phyloP scores from a whole-genome alignment of 495 filamentous ascomycete genomes.

The Neurospora sp. region DNA sequence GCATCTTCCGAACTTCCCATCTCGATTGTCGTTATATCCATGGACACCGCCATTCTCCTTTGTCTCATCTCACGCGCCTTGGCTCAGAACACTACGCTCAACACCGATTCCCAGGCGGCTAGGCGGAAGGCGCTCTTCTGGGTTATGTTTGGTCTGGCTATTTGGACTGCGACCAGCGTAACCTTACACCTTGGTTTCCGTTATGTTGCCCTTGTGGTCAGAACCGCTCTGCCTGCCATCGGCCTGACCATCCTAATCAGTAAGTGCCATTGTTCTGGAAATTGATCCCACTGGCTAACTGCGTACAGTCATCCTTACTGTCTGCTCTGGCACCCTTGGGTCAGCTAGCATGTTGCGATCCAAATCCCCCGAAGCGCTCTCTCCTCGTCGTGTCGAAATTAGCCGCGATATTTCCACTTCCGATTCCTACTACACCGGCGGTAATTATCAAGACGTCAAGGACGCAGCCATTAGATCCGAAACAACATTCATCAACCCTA shows the following conservation, averaged over 20 bases:
- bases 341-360: constrained; percentile 7
- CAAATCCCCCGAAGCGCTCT: constrained; percentile 21
- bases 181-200: constrained; percentile 36
- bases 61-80: constrained; percentile 28
- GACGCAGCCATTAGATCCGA: constrained; percentile 25
- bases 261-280: constrained; percentile 12
- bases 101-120: constrained; percentile 4
- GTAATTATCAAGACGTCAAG: constrained; percentile 37
- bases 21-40: constrained; percentile 28
- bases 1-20: constrained; percentile 34
- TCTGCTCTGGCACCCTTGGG: constrained; percentile 13
- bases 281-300: constrained; percentile 1
- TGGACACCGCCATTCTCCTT: constrained; percentile 36
- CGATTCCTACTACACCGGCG: constrained; percentile 33
- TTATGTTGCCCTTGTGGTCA: constrained; percentile 27
- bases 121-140: constrained; percentile 29
- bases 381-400: constrained; percentile 18
- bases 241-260: constrained; percentile 40
- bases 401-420: constrained; percentile 32
- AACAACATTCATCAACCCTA: constrained; percentile 26
- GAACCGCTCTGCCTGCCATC: constrained; percentile 39
- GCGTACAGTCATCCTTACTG: constrained; percentile 16
- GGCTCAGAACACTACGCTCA: constrained; percentile 3
- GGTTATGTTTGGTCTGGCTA: constrained; percentile 29
- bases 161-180: constrained; percentile 43